These are phyloP conservation scores for Quercus engelmannii DNA, from an alignment of 306 rosid genomes.

Conservation along the genomic window DNA sequence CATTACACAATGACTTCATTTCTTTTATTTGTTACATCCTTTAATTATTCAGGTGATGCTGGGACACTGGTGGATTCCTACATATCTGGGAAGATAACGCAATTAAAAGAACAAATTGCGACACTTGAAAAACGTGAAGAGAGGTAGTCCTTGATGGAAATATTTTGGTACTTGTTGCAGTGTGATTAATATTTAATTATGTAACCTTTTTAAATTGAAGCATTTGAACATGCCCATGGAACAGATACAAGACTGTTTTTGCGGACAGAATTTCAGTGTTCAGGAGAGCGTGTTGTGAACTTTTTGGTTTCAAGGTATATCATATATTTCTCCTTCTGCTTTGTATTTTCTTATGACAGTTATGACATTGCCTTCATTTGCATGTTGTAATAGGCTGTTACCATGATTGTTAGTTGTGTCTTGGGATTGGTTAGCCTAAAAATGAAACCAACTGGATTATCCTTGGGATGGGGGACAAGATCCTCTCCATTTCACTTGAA, in stretches of 20 bases:
- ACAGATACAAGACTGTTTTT: constrained; percentile 96
- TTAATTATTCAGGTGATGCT: constrained; percentile 61
- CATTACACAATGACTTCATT: background rate
- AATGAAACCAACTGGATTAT: background rate
- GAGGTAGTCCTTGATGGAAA: constrained; percentile 43
- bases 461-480: background rate
- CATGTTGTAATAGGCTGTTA: background rate
- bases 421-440: background rate
- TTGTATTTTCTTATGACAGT: background rate
- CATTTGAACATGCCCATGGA: constrained; percentile 27
- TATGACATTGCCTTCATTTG: constrained; percentile 12
- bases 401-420: background rate
- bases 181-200: constrained; percentile 6
- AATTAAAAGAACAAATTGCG: constrained; percentile 89
- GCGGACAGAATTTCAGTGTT: constrained; percentile 95
- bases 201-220: constrained; percentile 20
- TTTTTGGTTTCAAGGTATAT: constrained; percentile 92
- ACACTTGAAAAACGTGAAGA: constrained; percentile 97
- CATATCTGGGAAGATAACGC: constrained; percentile 77
- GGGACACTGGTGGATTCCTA: constrained; percentile 80
- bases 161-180: constrained; percentile 6
- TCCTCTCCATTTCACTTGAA: constrained; percentile 4
- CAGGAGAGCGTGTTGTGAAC: constrained; percentile 97
- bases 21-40: constrained; percentile 23
- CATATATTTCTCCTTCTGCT: constrained; percentile 12